Evolutionary conservation across 2,329 filamentous ascomycete species (phyloP).

Genomic region (Mariannaea sp.): DNA sequence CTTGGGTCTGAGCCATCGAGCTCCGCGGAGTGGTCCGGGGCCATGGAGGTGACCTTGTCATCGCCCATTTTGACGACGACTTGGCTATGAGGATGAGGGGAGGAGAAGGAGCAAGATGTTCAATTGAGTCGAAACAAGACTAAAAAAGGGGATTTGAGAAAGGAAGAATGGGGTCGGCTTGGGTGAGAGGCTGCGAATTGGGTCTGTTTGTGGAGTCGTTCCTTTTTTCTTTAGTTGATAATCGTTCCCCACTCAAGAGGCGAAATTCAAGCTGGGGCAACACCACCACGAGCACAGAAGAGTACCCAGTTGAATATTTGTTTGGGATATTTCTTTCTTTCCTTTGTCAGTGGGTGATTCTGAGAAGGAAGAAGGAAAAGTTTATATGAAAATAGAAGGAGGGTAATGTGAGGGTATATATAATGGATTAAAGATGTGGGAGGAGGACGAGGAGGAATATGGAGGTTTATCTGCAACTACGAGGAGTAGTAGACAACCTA

Average conservation of each 20-base stretch:
- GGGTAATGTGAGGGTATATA: no score
- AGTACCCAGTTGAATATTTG: no score
- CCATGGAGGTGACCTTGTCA: constrained; percentile 24
- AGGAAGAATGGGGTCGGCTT: constrained; percentile 4
- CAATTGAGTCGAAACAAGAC: constrained; percentile 3
- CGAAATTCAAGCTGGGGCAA: not conserved
- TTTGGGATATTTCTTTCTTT: no score
- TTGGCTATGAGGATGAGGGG: not conserved
- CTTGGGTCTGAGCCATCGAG: constrained; percentile 22
- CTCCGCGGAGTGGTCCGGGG: constrained; percentile 17
- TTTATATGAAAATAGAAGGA: no score
- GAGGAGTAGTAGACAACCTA: constrained; percentile 4
- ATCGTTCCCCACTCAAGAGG: constrained; percentile 11
- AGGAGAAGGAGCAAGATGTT: no score
- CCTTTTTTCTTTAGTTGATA: constrained; percentile 7
- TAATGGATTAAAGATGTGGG: no score
- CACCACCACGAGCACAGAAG: no score
- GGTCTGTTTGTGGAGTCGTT: constrained; percentile 17
- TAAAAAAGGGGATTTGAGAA: constrained; percentile 9
- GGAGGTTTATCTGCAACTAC: no score
- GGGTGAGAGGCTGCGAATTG: constrained; percentile 5
- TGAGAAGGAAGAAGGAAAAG: no score
- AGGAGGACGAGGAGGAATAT: no score
- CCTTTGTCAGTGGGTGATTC: no score
- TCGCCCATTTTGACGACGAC: constrained; percentile 11